Conservation (phyloP, 805 yeast species). For the Blastobotrys parvus region DNA sequence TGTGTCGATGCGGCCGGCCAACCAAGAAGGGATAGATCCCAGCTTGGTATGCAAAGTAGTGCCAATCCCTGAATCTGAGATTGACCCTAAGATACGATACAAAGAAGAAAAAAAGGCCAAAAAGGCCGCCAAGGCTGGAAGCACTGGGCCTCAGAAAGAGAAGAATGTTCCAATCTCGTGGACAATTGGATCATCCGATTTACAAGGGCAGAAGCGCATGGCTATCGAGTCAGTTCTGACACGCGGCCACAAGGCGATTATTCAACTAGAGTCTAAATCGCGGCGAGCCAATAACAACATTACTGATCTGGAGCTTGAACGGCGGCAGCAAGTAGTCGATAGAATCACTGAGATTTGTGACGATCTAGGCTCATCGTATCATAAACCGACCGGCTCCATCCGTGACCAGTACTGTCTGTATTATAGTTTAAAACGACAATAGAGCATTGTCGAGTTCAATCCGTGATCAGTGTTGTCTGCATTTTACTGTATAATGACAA, state of each 20-base stretch:
- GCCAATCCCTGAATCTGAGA: conserved; percentile 2
- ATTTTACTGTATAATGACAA: too few relatives aligned
- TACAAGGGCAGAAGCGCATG: conserved; percentile 24
- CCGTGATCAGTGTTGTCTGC: too few relatives aligned
- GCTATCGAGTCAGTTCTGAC: conserved; percentile 26
- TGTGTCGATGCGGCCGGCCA: conserved; percentile 7
- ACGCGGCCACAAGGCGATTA: conserved; percentile 23
- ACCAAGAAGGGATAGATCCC: conserved; percentile 15
- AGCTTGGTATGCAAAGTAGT: conserved; percentile 19
- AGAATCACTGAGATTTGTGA: conserved; percentile 17
- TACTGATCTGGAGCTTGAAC: conserved; percentile 22
- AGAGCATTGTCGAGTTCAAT: too few relatives aligned
- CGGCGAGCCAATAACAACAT: conserved; percentile 9
- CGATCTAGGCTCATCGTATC: conserved; percentile 17
- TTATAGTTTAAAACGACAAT: too few relatives aligned
- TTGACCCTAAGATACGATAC: background rate
- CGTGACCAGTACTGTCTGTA: conserved; percentile 15
- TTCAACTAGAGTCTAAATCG: conserved; percentile 18
- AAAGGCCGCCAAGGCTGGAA: conserved; percentile 8
- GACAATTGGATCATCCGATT: conserved; percentile 26
- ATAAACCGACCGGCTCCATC: conserved; percentile 18
- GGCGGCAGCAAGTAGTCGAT: conserved; percentile 21
- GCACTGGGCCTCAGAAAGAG: conserved; percentile 12
- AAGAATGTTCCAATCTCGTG: conserved; percentile 25
- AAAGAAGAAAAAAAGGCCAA: conserved; percentile 4